Evolutionary conservation across 2,329 filamentous ascomycete genomes (phyloP), one percentile per base, ranked within the genome.

Genomic region (Talaromyces sp.): DNA sequence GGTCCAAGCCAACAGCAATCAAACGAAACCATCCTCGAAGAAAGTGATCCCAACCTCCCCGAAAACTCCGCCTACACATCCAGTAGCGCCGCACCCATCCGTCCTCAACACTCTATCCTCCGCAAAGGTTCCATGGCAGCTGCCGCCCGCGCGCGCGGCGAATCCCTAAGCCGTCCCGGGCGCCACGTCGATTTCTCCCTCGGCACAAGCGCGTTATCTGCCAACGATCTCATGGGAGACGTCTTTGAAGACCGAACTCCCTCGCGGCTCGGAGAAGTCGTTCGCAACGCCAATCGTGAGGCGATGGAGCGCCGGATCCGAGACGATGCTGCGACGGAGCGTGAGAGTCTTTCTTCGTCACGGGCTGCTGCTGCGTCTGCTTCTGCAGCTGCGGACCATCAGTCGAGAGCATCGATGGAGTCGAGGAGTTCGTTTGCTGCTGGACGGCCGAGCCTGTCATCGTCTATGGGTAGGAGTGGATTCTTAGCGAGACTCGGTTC

Each of bases 141-240:
- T n/a, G 73, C 72, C 10, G 72, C 71, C n/a, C 82, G 86, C 11
- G 74, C 80, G 41, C 83, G 86, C 9, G 83, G 83, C 37, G 86
- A 89, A 68, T 85, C 86, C 0, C 76, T 87, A 9, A 81, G 84
- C 0, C 63, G 63, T 16, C 78, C 82, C 10, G 86, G 87, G 80
- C 87, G 85, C 63, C 85, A 87, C 33, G 87, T 90, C 35, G 89
- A 91, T 72, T 91, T 91, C 75, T 90, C 88, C 1, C 80, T 90
- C 2, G 89, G 89, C 35, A 89, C 90, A 83, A 82, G 80, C 39
- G 82, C 84, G 52, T 80, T 88, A 47, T 82, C 82, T 3, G 81
- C 84, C 1, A 81, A 81, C 37, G 87, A 89, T 68, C 78, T 87
- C 52, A 83, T 85, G 66, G 87, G 85, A 54, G 89, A 91, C 70